phyloP scores from a whole-genome alignment of 208 protist genomes.

The Trypanosoma brucei region DNA sequence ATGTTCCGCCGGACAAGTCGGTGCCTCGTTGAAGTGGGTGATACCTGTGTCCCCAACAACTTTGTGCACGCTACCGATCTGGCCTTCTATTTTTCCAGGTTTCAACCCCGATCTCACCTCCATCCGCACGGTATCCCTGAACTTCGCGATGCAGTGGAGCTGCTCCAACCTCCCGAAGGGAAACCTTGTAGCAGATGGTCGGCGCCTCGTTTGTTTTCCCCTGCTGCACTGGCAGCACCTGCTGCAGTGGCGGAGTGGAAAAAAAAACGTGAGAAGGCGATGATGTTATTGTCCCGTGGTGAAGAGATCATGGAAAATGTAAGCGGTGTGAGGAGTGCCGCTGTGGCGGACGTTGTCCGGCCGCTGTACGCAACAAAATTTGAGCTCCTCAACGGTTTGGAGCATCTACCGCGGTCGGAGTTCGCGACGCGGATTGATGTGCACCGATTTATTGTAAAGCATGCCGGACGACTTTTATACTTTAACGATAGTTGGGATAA shows the following conservation, averaged over 20 bases:
- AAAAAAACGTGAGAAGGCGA: slow-evolving; percentile 46
- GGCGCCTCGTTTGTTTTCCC: slow-evolving; percentile 5
- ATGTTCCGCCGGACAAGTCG: slow-evolving; percentile 42
- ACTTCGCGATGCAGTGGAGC: slow-evolving; percentile 51
- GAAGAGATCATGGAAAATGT: slow-evolving; percentile 74
- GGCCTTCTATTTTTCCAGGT: slow-evolving; percentile 82
- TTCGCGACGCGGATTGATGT: slow-evolving; percentile 51
- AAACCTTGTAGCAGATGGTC: slow-evolving; percentile 24
- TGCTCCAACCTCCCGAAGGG: slow-evolving; percentile 34
- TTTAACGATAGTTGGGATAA: slow-evolving; percentile 74
- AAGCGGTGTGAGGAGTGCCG: slow-evolving; percentile 29
- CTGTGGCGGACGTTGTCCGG: slow-evolving; percentile 42
- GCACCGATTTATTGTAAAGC: slow-evolving; percentile 53
- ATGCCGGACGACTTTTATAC: slow-evolving; percentile 58
- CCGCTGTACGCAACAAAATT: slow-evolving; percentile 68
- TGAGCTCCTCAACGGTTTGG: slow-evolving; percentile 68
- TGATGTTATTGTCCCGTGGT: slow-evolving; percentile 55
- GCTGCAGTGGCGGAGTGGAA: slow-evolving; percentile 20
- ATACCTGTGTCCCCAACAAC: slow-evolving; percentile 53
- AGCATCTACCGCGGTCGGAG: slow-evolving; percentile 58
- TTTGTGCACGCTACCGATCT: slow-evolving; percentile 65
- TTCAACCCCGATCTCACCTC: slow-evolving; percentile 66
- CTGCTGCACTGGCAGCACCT: not conserved
- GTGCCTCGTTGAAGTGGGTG: slow-evolving; percentile 27
- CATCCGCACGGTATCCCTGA: slow-evolving; percentile 59